Conservation (phyloP, 139 green algal genomes). For the Chlorella sp. region DNA sequence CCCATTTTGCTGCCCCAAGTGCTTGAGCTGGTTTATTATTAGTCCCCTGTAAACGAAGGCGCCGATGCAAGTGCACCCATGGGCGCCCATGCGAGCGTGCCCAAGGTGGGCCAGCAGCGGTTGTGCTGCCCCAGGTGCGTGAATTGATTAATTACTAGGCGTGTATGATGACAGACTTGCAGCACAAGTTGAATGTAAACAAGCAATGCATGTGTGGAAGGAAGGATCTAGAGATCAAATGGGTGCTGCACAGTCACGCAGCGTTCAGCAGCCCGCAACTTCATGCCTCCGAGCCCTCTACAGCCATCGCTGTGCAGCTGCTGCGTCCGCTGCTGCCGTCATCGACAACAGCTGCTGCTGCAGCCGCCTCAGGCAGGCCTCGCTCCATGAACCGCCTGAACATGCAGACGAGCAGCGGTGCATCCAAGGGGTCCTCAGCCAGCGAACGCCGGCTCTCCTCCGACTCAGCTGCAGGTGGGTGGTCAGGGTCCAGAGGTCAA, state of each 20-base stretch:
- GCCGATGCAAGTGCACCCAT: too few species aligned
- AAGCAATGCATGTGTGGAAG: too few species aligned
- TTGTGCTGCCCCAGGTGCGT: conserved; percentile 69
- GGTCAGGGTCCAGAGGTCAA: too few species aligned
- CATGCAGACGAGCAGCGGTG: background rate
- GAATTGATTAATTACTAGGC: conserved; percentile 59
- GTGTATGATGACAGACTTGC: too few species aligned
- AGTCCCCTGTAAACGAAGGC: too few species aligned
- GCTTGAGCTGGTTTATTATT: conserved; percentile 54
- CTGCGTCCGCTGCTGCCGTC: background rate
- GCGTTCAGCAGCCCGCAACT: too few species aligned
- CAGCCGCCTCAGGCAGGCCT: background rate
- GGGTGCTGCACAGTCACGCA: too few species aligned
- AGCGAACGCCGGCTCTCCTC: background rate
- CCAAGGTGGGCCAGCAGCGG: too few species aligned
- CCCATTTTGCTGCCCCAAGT: conserved; percentile 78
- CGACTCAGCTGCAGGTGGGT: background rate
- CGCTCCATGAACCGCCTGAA: conserved; percentile 4
- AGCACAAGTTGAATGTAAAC: too few species aligned
- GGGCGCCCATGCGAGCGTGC: too few species aligned
- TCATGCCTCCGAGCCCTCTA: too few species aligned
- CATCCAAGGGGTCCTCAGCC: background rate
- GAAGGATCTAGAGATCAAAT: too few species aligned
- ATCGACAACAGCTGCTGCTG: background rate
- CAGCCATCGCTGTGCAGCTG: background rate